A percentile compares a stretch with the other conserved stretches of the same genome.
These are phyloP conservation scores for Epithele typhae DNA, from an alignment of 768 basidiomycete genomes.

Conservation along the genomic window DNA sequence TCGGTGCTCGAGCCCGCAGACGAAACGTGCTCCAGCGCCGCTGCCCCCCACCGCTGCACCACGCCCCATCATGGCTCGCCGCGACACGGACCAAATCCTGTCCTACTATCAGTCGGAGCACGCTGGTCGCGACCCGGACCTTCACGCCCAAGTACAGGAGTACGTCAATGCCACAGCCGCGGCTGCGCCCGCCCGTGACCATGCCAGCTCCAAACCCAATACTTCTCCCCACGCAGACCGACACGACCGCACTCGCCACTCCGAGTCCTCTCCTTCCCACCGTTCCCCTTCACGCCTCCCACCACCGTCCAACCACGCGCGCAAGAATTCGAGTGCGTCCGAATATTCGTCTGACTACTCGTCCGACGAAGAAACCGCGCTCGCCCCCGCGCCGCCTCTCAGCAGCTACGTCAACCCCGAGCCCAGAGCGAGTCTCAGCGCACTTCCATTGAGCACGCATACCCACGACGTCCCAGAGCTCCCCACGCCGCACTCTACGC, in stretches of 20 bases:
- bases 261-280: slow-evolving; percentile 2
- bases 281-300: too few relatives aligned
- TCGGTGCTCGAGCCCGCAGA: too few relatives aligned
- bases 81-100: slow-evolving; percentile 42
- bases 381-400: slow-evolving; percentile 8
- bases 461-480: neutral
- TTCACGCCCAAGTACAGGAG: too few relatives aligned
- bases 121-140: slow-evolving; percentile 30
- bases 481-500: too few relatives aligned
- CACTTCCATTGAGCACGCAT: too few relatives aligned
- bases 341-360: slow-evolving; percentile 48
- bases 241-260: too few relatives aligned
- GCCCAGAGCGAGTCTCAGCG: too few relatives aligned
- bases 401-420: slow-evolving; percentile 14
- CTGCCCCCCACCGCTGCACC: neutral
- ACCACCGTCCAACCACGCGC: too few relatives aligned
- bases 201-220: slow-evolving; percentile 3
- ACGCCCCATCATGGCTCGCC: slow-evolving; percentile 24
- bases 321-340: slow-evolving; percentile 35
- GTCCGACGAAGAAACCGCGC: slow-evolving; percentile 11
- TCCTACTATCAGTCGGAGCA: slow-evolving; percentile 56
- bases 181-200: slow-evolving; percentile 12
- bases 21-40: too few relatives aligned
- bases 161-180: slow-evolving; percentile 17
- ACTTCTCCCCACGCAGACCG: slow-evolving; percentile 11